These are phyloP conservation scores for Peziza echinospora DNA, from an alignment of 495 filamentous ascomycete genomes.

Conservation along the genomic window DNA sequence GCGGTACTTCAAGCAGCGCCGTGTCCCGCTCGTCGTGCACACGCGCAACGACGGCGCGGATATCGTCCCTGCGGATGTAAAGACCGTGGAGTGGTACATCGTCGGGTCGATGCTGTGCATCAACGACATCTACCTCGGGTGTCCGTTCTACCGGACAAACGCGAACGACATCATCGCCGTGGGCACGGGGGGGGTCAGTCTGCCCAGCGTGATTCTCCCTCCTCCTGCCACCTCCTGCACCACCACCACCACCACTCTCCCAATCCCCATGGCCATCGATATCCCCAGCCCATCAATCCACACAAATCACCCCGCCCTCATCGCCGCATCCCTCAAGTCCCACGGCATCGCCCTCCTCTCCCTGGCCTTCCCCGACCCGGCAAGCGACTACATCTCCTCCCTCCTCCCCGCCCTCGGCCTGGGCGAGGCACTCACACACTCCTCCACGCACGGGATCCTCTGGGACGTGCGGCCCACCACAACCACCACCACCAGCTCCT, in stretches of 20 bases:
- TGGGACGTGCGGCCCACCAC: slow-evolving; percentile 22
- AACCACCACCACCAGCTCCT: slow-evolving; percentile 2
- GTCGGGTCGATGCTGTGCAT: slow-evolving; percentile 19
- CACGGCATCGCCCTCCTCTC: slow-evolving; percentile 7
- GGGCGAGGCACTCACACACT: slow-evolving; percentile 21
- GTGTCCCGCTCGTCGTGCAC: slow-evolving; percentile 15
- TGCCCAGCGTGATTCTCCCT: slow-evolving; percentile 1
- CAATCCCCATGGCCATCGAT: neutral
- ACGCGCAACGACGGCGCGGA: neutral
- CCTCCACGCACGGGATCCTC: slow-evolving; percentile 20
- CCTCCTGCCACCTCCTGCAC: neutral
- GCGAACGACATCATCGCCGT: slow-evolving; percentile 5
- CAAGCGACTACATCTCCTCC: neutral
- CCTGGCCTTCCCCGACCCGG: slow-evolving; percentile 2
- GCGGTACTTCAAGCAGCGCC: slow-evolving; percentile 14
- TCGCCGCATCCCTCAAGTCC: neutral
- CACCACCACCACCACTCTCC: neutral
- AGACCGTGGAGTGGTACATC: slow-evolving; percentile 5
- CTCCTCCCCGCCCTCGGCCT: slow-evolving; percentile 3
- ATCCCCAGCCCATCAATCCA: no score
- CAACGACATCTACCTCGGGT: slow-evolving; percentile 15
- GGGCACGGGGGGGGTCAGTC: neutral
- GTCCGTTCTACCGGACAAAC: slow-evolving; percentile 17
- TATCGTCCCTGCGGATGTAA: neutral
- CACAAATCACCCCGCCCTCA: no score